Conservation (phyloP, 2,329 filamentous ascomycete species). For the Myotisia sp. region DNA sequence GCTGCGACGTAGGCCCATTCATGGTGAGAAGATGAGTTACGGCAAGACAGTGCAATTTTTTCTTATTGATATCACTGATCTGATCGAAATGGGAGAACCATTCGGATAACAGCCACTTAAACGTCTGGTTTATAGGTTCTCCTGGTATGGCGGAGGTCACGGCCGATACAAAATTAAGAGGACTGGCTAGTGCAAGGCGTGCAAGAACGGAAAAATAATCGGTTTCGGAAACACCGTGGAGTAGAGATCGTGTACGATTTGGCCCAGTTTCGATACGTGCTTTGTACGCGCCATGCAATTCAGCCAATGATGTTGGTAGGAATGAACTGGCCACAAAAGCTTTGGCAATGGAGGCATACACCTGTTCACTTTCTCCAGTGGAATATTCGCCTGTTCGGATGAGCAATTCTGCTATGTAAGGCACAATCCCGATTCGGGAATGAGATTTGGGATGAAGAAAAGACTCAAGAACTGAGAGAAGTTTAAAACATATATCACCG, state of each 20-base stretch:
- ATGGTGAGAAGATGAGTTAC: constrained; percentile 32
- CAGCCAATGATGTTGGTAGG: constrained; percentile 48
- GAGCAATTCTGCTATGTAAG: constrained; percentile 46
- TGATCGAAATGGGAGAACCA: constrained; percentile 37
- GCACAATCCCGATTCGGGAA: constrained; percentile 28
- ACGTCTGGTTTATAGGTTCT: constrained; percentile 20
- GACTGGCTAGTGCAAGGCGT: constrained; percentile 60
- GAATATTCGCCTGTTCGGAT: constrained; percentile 49
- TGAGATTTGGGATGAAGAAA: constrained; percentile 27
- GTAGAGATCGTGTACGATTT: constrained; percentile 50
- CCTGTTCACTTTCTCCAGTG: constrained; percentile 41
- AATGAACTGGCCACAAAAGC: constrained; percentile 53
- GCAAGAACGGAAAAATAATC: constrained; percentile 77
- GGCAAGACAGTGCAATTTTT: constrained; percentile 34
- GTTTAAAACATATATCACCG: constrained; percentile 24
- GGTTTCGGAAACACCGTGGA: constrained; percentile 63
- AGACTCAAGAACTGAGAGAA: constrained; percentile 26
- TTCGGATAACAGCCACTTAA: constrained; percentile 33
- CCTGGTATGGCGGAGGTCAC: constrained; percentile 25
- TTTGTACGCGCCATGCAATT: constrained; percentile 53
- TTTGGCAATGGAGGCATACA: constrained; percentile 48
- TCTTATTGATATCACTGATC: constrained; percentile 32
- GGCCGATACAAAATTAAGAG: constrained; percentile 48
- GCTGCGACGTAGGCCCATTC: constrained; percentile 22
- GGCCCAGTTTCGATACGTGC: constrained; percentile 73